Conservation (phyloP, 108 stramenopile species). For the Fistulifera solaris region DNA sequence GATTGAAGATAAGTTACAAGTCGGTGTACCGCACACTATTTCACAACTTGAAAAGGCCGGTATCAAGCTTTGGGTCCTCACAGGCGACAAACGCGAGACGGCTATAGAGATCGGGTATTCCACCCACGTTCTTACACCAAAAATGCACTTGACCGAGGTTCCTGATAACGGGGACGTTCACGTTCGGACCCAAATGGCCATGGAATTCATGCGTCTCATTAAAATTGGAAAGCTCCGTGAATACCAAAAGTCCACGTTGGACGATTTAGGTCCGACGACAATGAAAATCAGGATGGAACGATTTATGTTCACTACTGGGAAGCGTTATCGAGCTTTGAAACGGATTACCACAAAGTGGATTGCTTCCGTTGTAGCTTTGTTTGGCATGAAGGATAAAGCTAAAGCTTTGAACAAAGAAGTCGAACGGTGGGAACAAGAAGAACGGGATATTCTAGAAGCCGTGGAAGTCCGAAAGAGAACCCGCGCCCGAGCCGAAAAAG, state of each 20-base stretch:
- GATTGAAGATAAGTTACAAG: slow-evolving; percentile 96
- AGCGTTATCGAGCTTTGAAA: slow-evolving; percentile 9
- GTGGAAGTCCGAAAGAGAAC: slow-evolving; percentile 44
- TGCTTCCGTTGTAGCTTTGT: not conserved
- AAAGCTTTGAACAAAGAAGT: not conserved
- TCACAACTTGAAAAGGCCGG: slow-evolving; percentile 84
- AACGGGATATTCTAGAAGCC: slow-evolving; percentile 16
- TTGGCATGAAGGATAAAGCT: not conserved
- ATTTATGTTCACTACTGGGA: slow-evolving; percentile 15
- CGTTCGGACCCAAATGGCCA: slow-evolving; percentile 62
- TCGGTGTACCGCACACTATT: slow-evolving; percentile 92
- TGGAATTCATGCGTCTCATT: slow-evolving; percentile 79
- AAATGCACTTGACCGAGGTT: slow-evolving; percentile 90
- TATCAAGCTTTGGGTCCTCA: slow-evolving; percentile 96
- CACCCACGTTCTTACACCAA: slow-evolving; percentile 78
- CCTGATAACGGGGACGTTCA: slow-evolving; percentile 43
- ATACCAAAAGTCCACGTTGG: slow-evolving; percentile 53
- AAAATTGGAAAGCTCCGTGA: slow-evolving; percentile 68
- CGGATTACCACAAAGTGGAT: not conserved
- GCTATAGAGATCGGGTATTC: slow-evolving; percentile 97
- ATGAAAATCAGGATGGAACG: not conserved
- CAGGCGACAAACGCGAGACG: slow-evolving; percentile 97
- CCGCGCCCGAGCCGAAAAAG: slow-evolving; percentile 50
- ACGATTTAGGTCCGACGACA: slow-evolving; percentile 13
- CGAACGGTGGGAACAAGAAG: slow-evolving; percentile 14